Evolutionary conservation across 192 early-diverging fungal genomes (phyloP), one percentile per base, ranked within the genome.

Genomic region (Cetraspora pellucida): DNA sequence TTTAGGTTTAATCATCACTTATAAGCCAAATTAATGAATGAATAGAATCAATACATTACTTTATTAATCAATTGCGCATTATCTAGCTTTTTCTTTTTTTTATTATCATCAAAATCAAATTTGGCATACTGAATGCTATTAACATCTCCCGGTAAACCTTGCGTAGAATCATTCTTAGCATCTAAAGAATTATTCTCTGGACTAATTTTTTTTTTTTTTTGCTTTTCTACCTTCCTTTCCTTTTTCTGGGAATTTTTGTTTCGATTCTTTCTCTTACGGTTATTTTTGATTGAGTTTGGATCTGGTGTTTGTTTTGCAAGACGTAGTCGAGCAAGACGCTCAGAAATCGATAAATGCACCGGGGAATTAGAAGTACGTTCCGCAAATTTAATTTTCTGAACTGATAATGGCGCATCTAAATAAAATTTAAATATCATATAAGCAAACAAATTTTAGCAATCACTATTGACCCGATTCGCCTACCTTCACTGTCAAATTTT

Each of bases 201-300:
- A 75, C 76, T 59, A 82, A 80, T 65, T 83, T 81, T 27, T 80
- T 82, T 77, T 74, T 82, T 49, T 64, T 60, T 47, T 86, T 84
- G 82, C 88, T 86, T 86, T 90, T 88, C 78, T 85, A 83, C 84
- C 89, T 91, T 79, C 90, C 80, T 79, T 95, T 89, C 80, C 85
- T 90, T 74, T 75, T 75, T 57, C 77, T 71, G 14, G 64, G 58
- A 28, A n/a, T 65, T 37, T 43, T 28, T 27, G 71, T 27, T 59
- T 72, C 46, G 44, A 63, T 30, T 13, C 10, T 17, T 50, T 66
- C 57, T 25, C 46, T 60, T 74, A 21, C 16, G 4, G 0, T 13
- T 57, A 44, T 44, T n/a, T 30, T 74, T 59, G 9, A 45, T 43
- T 57, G 14, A 4, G n/a, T 74, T 60, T 59, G 21, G 25, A 25